A percentile compares a stretch with the other conserved stretches of the same genome.
Evolutionary conservation across 495 filamentous ascomycete genomes (phyloP).

Genomic region (Penicillium macrosclerotiorum): DNA sequence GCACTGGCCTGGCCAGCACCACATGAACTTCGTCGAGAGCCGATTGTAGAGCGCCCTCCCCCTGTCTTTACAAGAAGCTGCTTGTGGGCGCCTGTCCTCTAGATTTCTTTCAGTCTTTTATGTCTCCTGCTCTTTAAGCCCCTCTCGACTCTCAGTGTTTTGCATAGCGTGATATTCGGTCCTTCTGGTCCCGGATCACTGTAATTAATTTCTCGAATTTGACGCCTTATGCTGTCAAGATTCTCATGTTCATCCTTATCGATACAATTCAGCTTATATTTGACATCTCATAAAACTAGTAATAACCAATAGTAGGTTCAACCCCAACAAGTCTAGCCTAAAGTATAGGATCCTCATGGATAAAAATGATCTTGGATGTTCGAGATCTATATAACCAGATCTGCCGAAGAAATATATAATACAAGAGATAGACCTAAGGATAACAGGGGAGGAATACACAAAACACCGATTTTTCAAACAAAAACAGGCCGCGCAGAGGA

Average conservation of each 20-base stretch:
- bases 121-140: slow-evolving; percentile 1
- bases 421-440: slow-evolving; percentile 7
- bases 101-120: background rate
- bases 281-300: too few species aligned
- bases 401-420: slow-evolving; percentile 13
- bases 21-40: slow-evolving; percentile 61
- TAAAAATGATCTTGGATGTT: slow-evolving; percentile 1
- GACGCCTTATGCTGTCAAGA: slow-evolving; percentile 6
- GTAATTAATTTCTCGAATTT: slow-evolving; percentile 10
- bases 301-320: too few species aligned
- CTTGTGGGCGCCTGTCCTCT: background rate
- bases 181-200: background rate
- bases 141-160: slow-evolving; percentile 12
- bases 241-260: slow-evolving; percentile 12
- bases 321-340: too few species aligned
- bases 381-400: slow-evolving; percentile 4
- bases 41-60: slow-evolving; percentile 42
- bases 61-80: background rate
- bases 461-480: slow-evolving; percentile 7
- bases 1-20: slow-evolving; percentile 71
- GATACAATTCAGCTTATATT: slow-evolving; percentile 2
- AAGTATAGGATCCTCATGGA: too few species aligned
- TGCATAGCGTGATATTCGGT: slow-evolving; percentile 28
- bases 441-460: background rate
- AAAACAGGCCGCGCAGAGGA: background rate